Evolutionary conservation across 306 rosid species (phyloP).

Genomic region (Casuarina equisetifolia): DNA sequence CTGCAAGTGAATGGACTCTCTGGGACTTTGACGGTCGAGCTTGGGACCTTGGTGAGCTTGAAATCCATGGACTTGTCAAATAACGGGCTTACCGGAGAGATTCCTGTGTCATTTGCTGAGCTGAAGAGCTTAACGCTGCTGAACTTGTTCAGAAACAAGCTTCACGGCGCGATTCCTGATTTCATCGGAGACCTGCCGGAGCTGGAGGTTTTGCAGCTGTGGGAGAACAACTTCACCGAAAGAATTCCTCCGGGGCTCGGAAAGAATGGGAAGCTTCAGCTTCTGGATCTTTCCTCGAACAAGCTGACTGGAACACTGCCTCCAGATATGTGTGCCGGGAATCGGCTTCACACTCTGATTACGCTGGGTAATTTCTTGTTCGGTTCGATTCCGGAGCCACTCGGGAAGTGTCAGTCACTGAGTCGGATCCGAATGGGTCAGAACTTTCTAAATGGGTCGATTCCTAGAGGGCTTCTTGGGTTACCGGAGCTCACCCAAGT

Average conservation of each 20-base stretch:
- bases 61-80: constrained; percentile 95
- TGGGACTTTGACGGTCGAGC: constrained; percentile 67
- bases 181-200: constrained; percentile 71
- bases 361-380: constrained; percentile 71
- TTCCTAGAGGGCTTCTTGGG: constrained; percentile 77
- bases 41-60: constrained; percentile 64
- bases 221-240: constrained; percentile 97
- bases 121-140: constrained; percentile 75
- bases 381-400: constrained; percentile 86
- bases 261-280: constrained; percentile 65
- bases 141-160: constrained; percentile 81
- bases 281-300: constrained; percentile 79
- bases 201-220: constrained; percentile 78
- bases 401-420: constrained; percentile 65
- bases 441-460: constrained; percentile 82
- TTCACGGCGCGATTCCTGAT: constrained; percentile 90
- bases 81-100: constrained; percentile 69
- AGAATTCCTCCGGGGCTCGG: constrained; percentile 77
- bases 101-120: constrained; percentile 60
- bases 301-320: constrained; percentile 83
- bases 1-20: constrained; percentile 86
- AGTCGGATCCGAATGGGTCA: constrained; percentile 87
- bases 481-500: constrained; percentile 76
- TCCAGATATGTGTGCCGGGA: constrained; percentile 71
- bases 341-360: constrained; percentile 70